Evolutionary conservation across 495 filamentous ascomycete genomes (phyloP), one percentile per base, ranked within the genome.

Genomic region (Hypoxylon cercidicola): DNA sequence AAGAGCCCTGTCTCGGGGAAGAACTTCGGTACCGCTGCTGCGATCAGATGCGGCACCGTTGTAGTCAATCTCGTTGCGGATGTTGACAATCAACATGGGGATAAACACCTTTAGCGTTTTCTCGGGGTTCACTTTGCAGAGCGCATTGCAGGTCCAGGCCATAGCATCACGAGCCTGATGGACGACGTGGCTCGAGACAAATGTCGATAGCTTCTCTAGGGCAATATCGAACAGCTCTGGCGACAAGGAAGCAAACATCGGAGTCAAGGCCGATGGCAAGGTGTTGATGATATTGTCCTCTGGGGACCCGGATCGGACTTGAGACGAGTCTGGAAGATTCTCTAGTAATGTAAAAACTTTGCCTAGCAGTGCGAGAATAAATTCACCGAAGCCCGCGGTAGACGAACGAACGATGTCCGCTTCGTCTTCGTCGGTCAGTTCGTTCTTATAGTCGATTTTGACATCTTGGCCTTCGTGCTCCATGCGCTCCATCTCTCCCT

Each of bases 221-320:
- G 93, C 92, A 68, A 93, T 88, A 71, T 97, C 93, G 68, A 93
- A 99, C 19, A 97, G 86, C 66, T 96, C 93, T 0, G 93, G 93
- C 0, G 93, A 97, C n/a, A 99, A 79, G 0, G 92, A 89, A 6
- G 93, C 89, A 66, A 99, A 89, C 15, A 99, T 79, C 0, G 95
- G 95, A 46, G 91, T 93, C 54, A 99, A 89, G 4, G 94, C 90
- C 1, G 94, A 92, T 18, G 95, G 95, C 40, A 99, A 80, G 0
- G 93, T 97, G 75, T 98, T 99, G 74, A 97, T 92, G 18, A 98
- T 92, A 60, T 94, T 96, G 68, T 99, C 95, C 76, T 99, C 95
- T 1, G 95, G 94, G 1, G 93, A 95, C 10, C 92, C 92, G 35
- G 91, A 93, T 55, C 93, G 87, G 28, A 97, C 86, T 37, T 93